These are phyloP conservation scores for Arctostaphylos glauca DNA, from an alignment of 148 eudicot species.

Conservation along the genomic window DNA sequence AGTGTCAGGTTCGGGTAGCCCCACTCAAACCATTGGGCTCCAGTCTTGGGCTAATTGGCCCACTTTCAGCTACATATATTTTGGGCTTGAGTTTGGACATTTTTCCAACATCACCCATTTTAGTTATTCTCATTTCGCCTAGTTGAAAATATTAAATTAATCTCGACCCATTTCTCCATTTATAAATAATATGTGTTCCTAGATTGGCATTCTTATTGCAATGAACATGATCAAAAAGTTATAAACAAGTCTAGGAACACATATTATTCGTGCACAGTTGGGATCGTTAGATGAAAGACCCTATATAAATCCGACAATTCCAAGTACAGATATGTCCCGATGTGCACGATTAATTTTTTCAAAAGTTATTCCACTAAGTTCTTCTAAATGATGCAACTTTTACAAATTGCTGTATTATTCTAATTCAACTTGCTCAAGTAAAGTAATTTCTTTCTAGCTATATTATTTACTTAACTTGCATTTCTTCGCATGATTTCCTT, in stretches of 20 bases:
- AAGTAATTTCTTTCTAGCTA: not conserved
- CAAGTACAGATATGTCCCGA: too few species aligned
- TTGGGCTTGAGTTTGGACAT: not conserved
- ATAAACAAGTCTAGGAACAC: too few species aligned
- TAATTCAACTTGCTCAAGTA: not conserved
- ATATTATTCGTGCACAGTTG: too few species aligned
- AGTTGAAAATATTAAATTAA: not conserved
- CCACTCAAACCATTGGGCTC: not conserved
- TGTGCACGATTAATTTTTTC: not conserved
- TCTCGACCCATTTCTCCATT: not conserved
- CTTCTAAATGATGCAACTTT: not conserved
- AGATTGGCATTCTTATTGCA: too few species aligned
- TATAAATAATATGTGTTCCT: too few species aligned
- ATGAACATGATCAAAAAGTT: not conserved
- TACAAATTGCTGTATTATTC: not conserved
- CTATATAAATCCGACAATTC: too few species aligned
- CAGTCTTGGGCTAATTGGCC: not conserved
- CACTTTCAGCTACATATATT: too few species aligned
- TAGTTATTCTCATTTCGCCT: not conserved
- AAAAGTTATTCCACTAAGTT: not conserved
- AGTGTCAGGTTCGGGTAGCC: too few species aligned
- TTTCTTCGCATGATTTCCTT: not conserved
- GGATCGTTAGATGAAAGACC: too few species aligned
- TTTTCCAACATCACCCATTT: not conserved
- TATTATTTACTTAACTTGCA: not conserved